A percentile compares a stretch with the other conserved stretches of the same genome.
These are phyloP conservation scores for Parmales sp. DNA, from an alignment of 108 stramenopile genomes.

Conservation along the genomic window DNA sequence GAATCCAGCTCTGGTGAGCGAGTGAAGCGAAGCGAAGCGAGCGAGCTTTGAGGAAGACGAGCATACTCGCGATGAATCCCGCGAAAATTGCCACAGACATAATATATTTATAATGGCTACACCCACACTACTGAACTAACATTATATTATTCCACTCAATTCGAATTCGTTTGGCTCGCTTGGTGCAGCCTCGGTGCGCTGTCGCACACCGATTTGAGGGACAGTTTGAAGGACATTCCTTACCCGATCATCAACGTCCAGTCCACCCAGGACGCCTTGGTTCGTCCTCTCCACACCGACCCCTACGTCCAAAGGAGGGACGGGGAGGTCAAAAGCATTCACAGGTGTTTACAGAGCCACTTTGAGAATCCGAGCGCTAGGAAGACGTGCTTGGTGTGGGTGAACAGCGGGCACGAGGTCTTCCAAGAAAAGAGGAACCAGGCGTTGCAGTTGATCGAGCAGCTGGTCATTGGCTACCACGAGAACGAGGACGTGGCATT, in stretches of 20 bases:
- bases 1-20: slow-evolving; percentile 66
- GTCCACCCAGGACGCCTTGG: slow-evolving; percentile 54
- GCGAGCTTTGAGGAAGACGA: too few species aligned
- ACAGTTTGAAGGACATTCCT: slow-evolving; percentile 34
- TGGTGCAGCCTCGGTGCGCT: slow-evolving; percentile 60
- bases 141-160: too few species aligned
- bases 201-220: slow-evolving; percentile 52
- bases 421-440: slow-evolving; percentile 69
- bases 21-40: too few species aligned
- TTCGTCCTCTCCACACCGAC: slow-evolving; percentile 55
- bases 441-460: slow-evolving; percentile 51
- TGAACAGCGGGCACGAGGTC: slow-evolving; percentile 69
- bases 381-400: slow-evolving; percentile 58
- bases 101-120: too few species aligned
- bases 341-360: slow-evolving; percentile 24
- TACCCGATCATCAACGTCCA: slow-evolving; percentile 61
- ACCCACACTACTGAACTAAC: too few species aligned
- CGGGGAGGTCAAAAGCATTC: slow-evolving; percentile 33
- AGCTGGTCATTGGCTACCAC: slow-evolving; percentile 64
- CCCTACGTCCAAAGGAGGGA: slow-evolving; percentile 46
- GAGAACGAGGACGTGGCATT: slow-evolving; percentile 18
- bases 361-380: slow-evolving; percentile 34
- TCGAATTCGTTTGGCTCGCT: too few species aligned
- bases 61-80: too few species aligned
- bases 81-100: too few species aligned